phyloP scores from a whole-genome alignment of 1,284 basidiomycete species.

The Tylopilus orsonianus region DNA sequence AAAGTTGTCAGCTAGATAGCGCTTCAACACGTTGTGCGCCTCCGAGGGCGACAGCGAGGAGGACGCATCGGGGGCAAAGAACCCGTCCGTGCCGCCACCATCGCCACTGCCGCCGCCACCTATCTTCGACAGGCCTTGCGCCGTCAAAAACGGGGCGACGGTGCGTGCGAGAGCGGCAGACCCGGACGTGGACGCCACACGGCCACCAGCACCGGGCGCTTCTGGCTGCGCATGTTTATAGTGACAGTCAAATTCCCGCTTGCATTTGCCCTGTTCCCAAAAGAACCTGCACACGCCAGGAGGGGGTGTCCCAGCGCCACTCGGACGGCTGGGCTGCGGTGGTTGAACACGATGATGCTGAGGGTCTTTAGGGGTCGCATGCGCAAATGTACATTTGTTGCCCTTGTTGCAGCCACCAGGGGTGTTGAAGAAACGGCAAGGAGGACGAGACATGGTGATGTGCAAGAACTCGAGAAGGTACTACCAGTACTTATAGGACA shows the following conservation, averaged over 20 bases:
- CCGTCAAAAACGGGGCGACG: constrained; percentile 47
- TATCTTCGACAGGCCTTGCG: constrained; percentile 46
- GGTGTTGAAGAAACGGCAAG: constrained; percentile 40
- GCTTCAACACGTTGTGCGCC: constrained; percentile 49
- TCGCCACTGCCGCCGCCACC: constrained; percentile 33
- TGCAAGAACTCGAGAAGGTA: too few species aligned
- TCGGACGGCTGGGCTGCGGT: constrained; percentile 4
- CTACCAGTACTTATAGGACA: constrained; percentile 1
- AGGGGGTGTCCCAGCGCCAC: constrained; percentile 11
- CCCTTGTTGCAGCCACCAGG: constrained; percentile 44
- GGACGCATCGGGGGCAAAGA: constrained; percentile 31
- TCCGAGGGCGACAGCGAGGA: constrained; percentile 43
- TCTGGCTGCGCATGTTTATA: constrained; percentile 39
- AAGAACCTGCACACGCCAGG: constrained; percentile 47
- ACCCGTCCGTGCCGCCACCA: constrained; percentile 38
- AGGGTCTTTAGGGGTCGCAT: constrained; percentile 11
- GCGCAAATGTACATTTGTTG: constrained; percentile 35
- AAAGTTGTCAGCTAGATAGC: constrained; percentile 46
- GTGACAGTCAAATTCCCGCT: constrained; percentile 46
- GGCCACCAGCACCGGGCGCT: neutral
- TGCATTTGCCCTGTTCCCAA: constrained; percentile 54
- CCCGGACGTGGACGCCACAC: constrained; percentile 2
- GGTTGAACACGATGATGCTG: constrained; percentile 8
- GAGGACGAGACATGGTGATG: constrained; percentile 26
- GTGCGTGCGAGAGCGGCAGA: constrained; percentile 23